Evolutionary conservation across 768 basidiomycete genomes (phyloP).

Genomic region (Leccinum subgranulosum): DNA sequence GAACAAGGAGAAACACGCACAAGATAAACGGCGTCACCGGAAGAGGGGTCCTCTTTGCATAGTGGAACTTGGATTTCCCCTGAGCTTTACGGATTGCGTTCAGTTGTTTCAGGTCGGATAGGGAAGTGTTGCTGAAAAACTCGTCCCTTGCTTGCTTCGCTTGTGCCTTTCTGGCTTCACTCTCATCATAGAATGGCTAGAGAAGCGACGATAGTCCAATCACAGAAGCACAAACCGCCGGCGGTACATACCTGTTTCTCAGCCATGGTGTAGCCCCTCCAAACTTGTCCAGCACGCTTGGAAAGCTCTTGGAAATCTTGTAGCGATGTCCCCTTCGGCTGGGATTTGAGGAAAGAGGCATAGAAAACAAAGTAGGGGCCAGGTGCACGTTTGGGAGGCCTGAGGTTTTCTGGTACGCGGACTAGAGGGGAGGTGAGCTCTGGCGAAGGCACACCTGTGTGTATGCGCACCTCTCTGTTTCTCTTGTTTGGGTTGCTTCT

Average conservation of each 20-base stretch:
- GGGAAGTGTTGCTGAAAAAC: conserved; percentile 25
- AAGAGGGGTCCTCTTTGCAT: background rate
- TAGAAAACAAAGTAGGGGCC: conserved; percentile 27
- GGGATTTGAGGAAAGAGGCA: conserved; percentile 10
- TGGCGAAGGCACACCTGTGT: background rate
- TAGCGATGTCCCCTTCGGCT: background rate
- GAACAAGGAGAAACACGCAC: conserved; percentile 15
- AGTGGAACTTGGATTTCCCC: conserved; percentile 21
- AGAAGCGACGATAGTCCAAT: background rate
- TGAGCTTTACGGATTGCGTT: conserved; percentile 31
- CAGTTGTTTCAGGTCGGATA: conserved; percentile 24
- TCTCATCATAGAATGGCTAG: conserved; percentile 30
- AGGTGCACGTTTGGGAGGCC: conserved; percentile 29
- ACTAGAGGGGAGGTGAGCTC: conserved; percentile 13
- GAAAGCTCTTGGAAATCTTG: background rate
- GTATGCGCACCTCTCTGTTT: conserved; percentile 15
- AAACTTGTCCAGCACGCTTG: conserved; percentile 24
- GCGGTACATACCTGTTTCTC: conserved; percentile 35
- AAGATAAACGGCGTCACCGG: conserved; percentile 20
- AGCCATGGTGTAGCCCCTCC: conserved; percentile 30
- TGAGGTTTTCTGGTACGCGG: conserved; percentile 12
- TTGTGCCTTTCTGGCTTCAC: conserved; percentile 12
- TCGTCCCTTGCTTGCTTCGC: conserved; percentile 22
- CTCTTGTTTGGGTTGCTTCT: conserved; percentile 4
- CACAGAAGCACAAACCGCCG: background rate